Conservation (phyloP, 2,329 filamentous ascomycete species). For the Cladosporium sp. region DNA sequence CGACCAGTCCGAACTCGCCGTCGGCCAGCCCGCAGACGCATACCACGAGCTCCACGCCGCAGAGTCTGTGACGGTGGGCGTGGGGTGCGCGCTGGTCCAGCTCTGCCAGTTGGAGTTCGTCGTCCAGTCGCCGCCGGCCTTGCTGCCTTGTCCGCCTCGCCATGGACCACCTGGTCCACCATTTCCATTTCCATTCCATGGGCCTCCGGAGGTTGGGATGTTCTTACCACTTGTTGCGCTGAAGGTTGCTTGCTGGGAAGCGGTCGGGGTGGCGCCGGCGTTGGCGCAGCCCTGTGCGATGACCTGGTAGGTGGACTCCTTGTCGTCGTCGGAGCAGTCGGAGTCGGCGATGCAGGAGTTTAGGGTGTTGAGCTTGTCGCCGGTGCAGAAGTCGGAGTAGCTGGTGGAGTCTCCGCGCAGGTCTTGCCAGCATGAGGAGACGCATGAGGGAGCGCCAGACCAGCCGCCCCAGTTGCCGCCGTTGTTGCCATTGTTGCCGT, state of each 20-base stretch:
- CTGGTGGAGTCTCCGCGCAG: slow-evolving; percentile 22
- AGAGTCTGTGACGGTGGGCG: slow-evolving; percentile 13
- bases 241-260: slow-evolving; percentile 30
- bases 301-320: slow-evolving; percentile 30
- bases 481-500: neutral
- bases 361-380: slow-evolving; percentile 26
- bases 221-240: slow-evolving; percentile 31
- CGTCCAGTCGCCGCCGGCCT: slow-evolving; percentile 13
- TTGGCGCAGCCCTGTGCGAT: slow-evolving; percentile 36
- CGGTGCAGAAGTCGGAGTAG: slow-evolving; percentile 29
- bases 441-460: slow-evolving; percentile 15
- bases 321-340: slow-evolving; percentile 30
- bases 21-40: slow-evolving; percentile 24
- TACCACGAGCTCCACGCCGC: slow-evolving; percentile 19
- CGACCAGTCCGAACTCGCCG: slow-evolving; percentile 28
- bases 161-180: slow-evolving; percentile 6
- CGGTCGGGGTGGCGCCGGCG: slow-evolving; percentile 31
- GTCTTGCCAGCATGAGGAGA: slow-evolving; percentile 23
- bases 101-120: slow-evolving; percentile 19
- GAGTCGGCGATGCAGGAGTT: slow-evolving; percentile 31
- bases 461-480: slow-evolving; percentile 6
- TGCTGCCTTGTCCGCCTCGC: slow-evolving; percentile 5
- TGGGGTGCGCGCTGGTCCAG: slow-evolving; percentile 19
- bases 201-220: neutral
- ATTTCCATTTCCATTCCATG: neutral